phyloP scores from a whole-genome alignment of 192 early-diverging fungal genomes.

The Backusella circina region DNA sequence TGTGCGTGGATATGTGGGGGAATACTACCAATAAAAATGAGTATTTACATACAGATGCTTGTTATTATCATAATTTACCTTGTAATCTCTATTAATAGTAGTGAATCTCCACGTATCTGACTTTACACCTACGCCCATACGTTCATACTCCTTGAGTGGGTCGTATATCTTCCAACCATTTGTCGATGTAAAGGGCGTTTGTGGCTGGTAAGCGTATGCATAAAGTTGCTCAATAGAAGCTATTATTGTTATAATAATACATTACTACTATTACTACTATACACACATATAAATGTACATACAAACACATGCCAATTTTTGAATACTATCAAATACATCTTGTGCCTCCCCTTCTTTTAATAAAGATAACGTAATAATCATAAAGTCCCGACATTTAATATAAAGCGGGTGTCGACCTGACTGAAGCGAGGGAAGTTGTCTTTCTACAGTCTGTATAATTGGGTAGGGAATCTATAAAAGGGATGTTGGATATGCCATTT shows the following conservation, averaged over 20 bases:
- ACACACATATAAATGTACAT: constrained; percentile 22
- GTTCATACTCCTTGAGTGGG: constrained; percentile 70
- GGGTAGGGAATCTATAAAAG: constrained; percentile 72
- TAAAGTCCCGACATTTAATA: constrained; percentile 82
- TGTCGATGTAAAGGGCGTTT: constrained; percentile 31
- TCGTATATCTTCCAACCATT: constrained; percentile 77
- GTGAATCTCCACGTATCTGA: constrained; percentile 78
- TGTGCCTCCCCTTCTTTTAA: constrained; percentile 62
- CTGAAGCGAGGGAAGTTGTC: constrained; percentile 48
- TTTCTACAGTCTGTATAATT: constrained; percentile 78
- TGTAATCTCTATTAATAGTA: constrained; percentile 69
- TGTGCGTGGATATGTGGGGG: constrained; percentile 80
- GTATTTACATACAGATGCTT: not conserved
- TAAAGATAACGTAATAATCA: constrained; percentile 68
- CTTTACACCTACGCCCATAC: constrained; percentile 75
- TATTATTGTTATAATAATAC: constrained; percentile 23
- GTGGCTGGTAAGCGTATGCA: constrained; percentile 68
- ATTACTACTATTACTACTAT: not conserved
- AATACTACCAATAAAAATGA: constrained; percentile 54
- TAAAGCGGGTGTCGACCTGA: constrained; percentile 42
- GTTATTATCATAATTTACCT: constrained; percentile 36
- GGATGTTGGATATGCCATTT: not conserved
- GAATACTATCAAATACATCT: constrained; percentile 76
- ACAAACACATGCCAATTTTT: constrained; percentile 78
- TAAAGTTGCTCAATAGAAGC: constrained; percentile 70